Percentiles rank a stretch among this genome's conserved stretches.
phyloP scores from a whole-genome alignment of 805 yeast genomes.

The Ogataea siamensis region DNA sequence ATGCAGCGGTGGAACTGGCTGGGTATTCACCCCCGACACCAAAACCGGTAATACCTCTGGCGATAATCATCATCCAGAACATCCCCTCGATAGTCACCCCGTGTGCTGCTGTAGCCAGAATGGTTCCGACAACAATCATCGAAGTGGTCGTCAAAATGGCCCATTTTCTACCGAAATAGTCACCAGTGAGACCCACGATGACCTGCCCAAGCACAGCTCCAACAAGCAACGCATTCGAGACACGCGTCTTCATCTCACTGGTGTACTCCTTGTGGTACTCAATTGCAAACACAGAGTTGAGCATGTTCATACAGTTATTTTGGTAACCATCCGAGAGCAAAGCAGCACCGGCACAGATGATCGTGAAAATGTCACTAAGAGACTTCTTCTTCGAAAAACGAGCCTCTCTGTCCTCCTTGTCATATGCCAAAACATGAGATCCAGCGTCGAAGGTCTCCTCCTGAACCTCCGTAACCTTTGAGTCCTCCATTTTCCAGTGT shows the following conservation, averaged over 20 bases:
- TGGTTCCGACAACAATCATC: constrained; percentile 56
- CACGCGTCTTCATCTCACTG: constrained; percentile 25
- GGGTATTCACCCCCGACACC: constrained; percentile 74
- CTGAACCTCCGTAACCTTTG: constrained; percentile 6
- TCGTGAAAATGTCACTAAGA: constrained; percentile 40
- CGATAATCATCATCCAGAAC: constrained; percentile 62
- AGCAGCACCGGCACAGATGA: constrained; percentile 71
- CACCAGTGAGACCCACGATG: constrained; percentile 54
- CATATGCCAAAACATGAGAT: constrained; percentile 16
- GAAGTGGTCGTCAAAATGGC: constrained; percentile 57
- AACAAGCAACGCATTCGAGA: constrained; percentile 44
- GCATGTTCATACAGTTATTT: constrained; percentile 29
- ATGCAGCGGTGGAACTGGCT: constrained; percentile 58
- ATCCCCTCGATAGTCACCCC: constrained; percentile 45
- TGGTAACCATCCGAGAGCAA: constrained; percentile 57
- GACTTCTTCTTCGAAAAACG: constrained; percentile 30
- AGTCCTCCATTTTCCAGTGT: constrained; percentile 2
- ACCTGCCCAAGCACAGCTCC: constrained; percentile 66
- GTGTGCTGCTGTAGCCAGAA: constrained; percentile 58
- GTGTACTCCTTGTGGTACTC: constrained; percentile 49
- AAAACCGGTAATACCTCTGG: constrained; percentile 73
- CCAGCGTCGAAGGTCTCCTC: constrained; percentile 1
- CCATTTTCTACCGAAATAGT: constrained; percentile 59
- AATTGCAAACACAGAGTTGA: constrained; percentile 23
- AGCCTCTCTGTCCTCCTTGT: constrained; percentile 18